Percentiles rank a stretch among this genome's conserved stretches.
Conservation (phyloP, 306 rosid genomes). For the Prunus fruticosa region DNA sequence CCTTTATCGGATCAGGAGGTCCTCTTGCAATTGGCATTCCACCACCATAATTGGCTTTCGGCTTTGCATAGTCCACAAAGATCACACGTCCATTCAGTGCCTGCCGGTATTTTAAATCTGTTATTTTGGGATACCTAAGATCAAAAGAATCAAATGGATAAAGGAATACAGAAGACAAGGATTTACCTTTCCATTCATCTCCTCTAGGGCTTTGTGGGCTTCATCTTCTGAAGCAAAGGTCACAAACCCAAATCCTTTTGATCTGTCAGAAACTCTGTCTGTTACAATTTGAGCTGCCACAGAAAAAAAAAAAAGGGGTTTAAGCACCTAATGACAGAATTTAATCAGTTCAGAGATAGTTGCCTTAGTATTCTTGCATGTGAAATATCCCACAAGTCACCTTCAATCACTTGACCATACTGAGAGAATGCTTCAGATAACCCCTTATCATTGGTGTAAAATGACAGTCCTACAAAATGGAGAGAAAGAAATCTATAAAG, state of each 20-base stretch:
- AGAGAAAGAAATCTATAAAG: not conserved
- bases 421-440: slow-evolving; percentile 75
- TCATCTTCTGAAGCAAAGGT: slow-evolving; percentile 84
- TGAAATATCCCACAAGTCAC: slow-evolving; percentile 32
- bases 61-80: slow-evolving; percentile 82
- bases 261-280: slow-evolving; percentile 68
- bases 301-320: not conserved
- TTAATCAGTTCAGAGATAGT: not conserved
- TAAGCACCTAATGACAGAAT: slow-evolving; percentile 13
- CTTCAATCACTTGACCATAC: slow-evolving; percentile 85
- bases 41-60: slow-evolving; percentile 27
- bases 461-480: slow-evolving; percentile 62
- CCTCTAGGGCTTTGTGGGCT: slow-evolving; percentile 65
- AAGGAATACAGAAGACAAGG: not conserved
- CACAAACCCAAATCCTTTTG: slow-evolving; percentile 91
- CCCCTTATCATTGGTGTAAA: slow-evolving; percentile 59
- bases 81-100: slow-evolving; percentile 80
- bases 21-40: slow-evolving; percentile 83
- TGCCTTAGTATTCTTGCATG: slow-evolving; percentile 11
- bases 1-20: slow-evolving; percentile 53
- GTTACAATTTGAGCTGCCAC: slow-evolving; percentile 70
- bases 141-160: not conserved
- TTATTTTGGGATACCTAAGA: slow-evolving; percentile 13
- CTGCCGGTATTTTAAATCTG: slow-evolving; percentile 35
- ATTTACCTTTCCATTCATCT: slow-evolving; percentile 80